These are phyloP conservation scores for Coccomyxa sp. DNA, from an alignment of 139 green algal genomes.

Conservation along the genomic window DNA sequence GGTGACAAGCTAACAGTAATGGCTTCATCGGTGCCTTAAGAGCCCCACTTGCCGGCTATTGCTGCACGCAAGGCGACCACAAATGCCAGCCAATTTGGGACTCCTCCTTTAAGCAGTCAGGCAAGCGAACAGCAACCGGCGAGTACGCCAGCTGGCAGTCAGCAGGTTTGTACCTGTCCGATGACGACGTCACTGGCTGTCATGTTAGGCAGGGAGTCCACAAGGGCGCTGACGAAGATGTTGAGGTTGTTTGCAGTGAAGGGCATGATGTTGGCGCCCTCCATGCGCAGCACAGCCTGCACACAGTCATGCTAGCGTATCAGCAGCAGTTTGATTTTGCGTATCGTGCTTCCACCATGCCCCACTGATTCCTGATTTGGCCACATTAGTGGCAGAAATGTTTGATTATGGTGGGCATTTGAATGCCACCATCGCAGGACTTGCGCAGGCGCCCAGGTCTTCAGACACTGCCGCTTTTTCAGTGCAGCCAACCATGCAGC, in stretches of 20 bases:
- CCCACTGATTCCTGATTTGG: neutral
- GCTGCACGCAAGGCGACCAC: too few relatives aligned
- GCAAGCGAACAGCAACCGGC: too few relatives aligned
- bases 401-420: neutral
- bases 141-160: too few relatives aligned
- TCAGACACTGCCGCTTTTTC: too few relatives aligned
- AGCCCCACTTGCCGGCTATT: too few relatives aligned
- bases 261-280: neutral
- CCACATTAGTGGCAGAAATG: neutral
- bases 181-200: neutral
- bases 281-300: neutral
- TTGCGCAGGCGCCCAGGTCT: too few relatives aligned
- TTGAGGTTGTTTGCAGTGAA: neutral
- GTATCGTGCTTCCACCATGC: neutral
- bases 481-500: neutral
- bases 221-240: neutral
- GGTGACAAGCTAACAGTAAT: too few relatives aligned
- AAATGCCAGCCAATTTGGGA: too few relatives aligned
- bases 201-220: neutral
- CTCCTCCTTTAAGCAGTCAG: too few relatives aligned
- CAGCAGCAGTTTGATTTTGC: neutral
- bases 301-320: neutral
- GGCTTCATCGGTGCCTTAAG: too few relatives aligned
- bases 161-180: neutral
- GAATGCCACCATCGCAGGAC: neutral